A percentile compares a stretch with the other conserved stretches of the same genome.
phyloP scores from a whole-genome alignment of 257 asterid genomes.

The Scutellaria minor region DNA sequence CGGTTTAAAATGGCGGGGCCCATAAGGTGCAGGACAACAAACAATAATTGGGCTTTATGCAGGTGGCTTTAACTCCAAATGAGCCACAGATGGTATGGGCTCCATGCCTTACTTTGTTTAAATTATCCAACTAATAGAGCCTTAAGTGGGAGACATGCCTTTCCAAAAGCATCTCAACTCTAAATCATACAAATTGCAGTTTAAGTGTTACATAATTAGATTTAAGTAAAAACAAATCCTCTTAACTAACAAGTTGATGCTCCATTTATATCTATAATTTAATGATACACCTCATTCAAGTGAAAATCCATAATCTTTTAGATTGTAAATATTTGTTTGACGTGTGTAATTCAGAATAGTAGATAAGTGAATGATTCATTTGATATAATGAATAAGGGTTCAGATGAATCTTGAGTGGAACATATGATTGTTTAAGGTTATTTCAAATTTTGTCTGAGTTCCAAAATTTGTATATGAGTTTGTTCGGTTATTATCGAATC shows the following conservation, averaged over 20 bases:
- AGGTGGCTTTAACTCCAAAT: slow-evolving; percentile 37
- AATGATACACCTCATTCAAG: not conserved
- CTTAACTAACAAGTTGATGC: not conserved
- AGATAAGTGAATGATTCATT: not conserved
- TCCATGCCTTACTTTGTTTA: slow-evolving; percentile 32
- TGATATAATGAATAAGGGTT: not conserved
- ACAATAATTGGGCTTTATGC: slow-evolving; percentile 40
- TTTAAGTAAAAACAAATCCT: not conserved
- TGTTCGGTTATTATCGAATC: no score
- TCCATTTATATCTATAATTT: not conserved
- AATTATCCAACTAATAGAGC: slow-evolving; percentile 39
- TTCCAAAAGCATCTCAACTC: slow-evolving; percentile 40
- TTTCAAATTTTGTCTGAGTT: no score
- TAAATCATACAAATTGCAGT: not conserved
- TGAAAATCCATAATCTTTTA: not conserved
- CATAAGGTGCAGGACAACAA: slow-evolving; percentile 19
- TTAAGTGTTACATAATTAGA: not conserved
- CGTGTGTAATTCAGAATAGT: not conserved
- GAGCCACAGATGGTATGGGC: slow-evolving; percentile 44
- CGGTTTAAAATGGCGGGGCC: slow-evolving; percentile 26
- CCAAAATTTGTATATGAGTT: no score
- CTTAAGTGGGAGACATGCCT: slow-evolving; percentile 50
- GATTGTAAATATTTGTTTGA: not conserved
- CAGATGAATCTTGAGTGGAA: no score
- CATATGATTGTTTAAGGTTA: no score